phyloP scores from a whole-genome alignment of 768 basidiomycete genomes.

The Tulasnella sp. region DNA sequence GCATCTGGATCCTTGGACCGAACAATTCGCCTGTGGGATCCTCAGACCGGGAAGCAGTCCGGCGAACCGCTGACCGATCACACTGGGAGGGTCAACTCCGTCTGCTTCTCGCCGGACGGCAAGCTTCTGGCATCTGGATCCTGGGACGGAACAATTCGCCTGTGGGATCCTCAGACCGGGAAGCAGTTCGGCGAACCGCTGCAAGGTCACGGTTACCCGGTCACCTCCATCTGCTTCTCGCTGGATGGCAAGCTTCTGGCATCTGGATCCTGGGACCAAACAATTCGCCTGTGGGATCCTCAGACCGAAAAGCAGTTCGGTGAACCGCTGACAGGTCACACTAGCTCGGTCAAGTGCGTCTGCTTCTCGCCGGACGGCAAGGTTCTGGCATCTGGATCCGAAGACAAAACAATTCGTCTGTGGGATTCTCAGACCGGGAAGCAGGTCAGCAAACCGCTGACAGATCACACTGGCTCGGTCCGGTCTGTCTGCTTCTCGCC shows the following conservation, averaged over 20 bases:
- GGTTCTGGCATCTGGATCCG: too few relatives aligned
- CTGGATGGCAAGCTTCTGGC: neutral
- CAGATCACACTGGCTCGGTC: too few relatives aligned
- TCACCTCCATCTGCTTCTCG: neutral
- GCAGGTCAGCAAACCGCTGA: too few relatives aligned
- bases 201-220: neutral
- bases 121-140: neutral
- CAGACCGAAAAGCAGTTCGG: neutral
- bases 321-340: neutral
- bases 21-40: neutral
- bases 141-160: neutral
- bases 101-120: neutral
- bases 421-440: too few relatives aligned
- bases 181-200: neutral
- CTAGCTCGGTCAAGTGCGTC: neutral
- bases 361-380: too few relatives aligned
- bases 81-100: neutral
- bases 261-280: neutral
- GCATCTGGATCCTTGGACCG: neutral
- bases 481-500: too few relatives aligned
- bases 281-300: neutral
- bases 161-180: neutral
- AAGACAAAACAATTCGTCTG: too few relatives aligned
- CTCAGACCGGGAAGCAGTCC: neutral
- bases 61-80: neutral